These are phyloP conservation scores for Dactylis glomerata DNA, from an alignment of 176 grass and related monocot species.

Conservation along the genomic window DNA sequence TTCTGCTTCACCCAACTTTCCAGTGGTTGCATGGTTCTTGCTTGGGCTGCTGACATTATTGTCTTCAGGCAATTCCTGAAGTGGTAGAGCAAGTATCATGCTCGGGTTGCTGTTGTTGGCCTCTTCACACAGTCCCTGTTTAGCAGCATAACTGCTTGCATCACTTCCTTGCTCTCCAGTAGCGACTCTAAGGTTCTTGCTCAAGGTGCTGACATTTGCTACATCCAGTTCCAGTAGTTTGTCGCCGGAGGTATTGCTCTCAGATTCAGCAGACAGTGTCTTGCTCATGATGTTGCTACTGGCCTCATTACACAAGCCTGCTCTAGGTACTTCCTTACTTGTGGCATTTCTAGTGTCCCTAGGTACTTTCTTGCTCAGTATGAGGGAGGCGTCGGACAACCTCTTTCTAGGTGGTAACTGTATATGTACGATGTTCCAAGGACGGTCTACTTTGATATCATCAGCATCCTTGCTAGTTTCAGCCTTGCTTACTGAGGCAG, in stretches of 20 bases:
- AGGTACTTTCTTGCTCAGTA: neutral
- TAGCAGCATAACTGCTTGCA: neutral
- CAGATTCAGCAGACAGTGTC: conserved; percentile 2
- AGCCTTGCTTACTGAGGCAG: conserved; percentile 25
- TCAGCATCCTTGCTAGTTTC: conserved; percentile 12
- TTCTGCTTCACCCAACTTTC: neutral
- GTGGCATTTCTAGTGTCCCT: neutral
- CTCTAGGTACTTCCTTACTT: neutral
- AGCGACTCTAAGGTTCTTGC: neutral
- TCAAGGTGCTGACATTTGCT: neutral
- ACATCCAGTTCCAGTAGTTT: conserved; percentile 8
- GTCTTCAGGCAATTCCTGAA: neutral
- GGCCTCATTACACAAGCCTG: neutral
- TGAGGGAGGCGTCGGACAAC: neutral
- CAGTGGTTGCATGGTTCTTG: neutral
- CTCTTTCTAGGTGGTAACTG: conserved; percentile 28
- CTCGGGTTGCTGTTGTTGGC: neutral
- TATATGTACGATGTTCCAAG: conserved; percentile 26
- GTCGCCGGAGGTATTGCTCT: neutral
- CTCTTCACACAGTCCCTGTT: conserved; percentile 3
- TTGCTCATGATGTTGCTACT: neutral
- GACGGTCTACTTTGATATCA: conserved; percentile 5
- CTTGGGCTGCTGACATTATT: neutral
- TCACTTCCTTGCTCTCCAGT: conserved; percentile 2
- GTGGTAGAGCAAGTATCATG: conserved; percentile 1